Evolutionary conservation across 2,329 filamentous ascomycete genomes (phyloP), one percentile per base, ranked within the genome.

Genomic region (Triangularia verruculosa): DNA sequence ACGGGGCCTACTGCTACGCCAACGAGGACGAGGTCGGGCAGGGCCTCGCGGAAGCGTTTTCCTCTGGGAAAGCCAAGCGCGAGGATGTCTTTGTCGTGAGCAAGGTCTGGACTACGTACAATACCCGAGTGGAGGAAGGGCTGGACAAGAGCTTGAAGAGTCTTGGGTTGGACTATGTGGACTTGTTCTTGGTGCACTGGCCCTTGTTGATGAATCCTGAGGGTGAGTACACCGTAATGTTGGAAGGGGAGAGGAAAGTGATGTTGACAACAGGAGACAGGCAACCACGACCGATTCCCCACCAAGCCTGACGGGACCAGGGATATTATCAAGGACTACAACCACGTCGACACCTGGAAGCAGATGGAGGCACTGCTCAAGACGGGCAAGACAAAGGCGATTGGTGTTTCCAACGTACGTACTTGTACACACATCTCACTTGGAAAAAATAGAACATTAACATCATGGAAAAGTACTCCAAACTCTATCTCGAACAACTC

Each of bases 41-140:
- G 73, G 92, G 90, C 9, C 83, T 96, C 61, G 86, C 87, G 73
- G 87, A 90, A 62, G 91, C 89, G 28, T 86, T 94, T 72, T 81
- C 79, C 25, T 79, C 86, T 4, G 91, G 91, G 24, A 20, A 47
- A 11, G 80, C 90, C 70, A 90, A 89, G 82, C 85, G 92, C 66
- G 85, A 90, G 74, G 90, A 96, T 63, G 78, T 96, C 66, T 96
- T 95, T 78, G 86, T 96, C 64, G 90, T 91, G 61, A 92, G 88
- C 72, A 96, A 96, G 83, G 84, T 93, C 39, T 96, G 92, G 90
- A 89, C 87, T 72, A 92, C 90, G 58, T 93, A 90, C 79, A 88
- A 89, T 76, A 86, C 85, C 28, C 82, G 88, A 6, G 87, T 87
- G 5, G 87, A 90, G 76, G 79, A 89, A 71, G 87, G 84, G 34